Evolutionary conservation across 306 rosid genomes (phyloP).

Genomic region (Psophocarpus tetragonolobus): DNA sequence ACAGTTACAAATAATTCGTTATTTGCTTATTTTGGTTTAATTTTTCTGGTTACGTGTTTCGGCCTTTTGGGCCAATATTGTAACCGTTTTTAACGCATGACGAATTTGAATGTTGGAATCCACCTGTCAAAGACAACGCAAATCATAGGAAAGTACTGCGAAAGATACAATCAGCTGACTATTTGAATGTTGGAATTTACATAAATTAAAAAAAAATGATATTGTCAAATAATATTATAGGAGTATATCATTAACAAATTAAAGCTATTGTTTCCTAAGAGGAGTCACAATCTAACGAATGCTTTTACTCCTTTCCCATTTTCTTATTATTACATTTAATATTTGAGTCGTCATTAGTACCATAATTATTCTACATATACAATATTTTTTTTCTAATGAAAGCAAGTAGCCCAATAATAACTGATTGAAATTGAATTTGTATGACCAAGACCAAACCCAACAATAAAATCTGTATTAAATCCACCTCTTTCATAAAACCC

Average conservation of each 20-base stretch:
- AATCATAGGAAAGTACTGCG: conserved; percentile 27
- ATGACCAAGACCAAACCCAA: conserved; percentile 35
- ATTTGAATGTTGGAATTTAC: background rate
- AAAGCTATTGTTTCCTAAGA: conserved; percentile 49
- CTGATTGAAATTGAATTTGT: conserved; percentile 41
- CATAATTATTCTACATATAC: background rate
- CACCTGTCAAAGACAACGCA: conserved; percentile 15
- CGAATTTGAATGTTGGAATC: conserved; percentile 22
- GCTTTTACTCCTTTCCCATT: conserved; percentile 27
- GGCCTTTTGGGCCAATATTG: background rate
- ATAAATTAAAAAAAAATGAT: background rate
- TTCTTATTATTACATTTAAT: conserved; percentile 12
- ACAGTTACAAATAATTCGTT: background rate
- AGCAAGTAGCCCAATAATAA: conserved; percentile 33
- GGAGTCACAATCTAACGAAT: conserved; percentile 58
- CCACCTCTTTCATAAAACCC: conserved; percentile 39
- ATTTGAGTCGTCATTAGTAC: conserved; percentile 1
- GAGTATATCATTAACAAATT: conserved; percentile 27
- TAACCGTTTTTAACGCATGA: background rate
- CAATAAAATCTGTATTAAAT: conserved; percentile 45
- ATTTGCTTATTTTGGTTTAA: background rate
- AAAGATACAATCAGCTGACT: conserved; percentile 13
- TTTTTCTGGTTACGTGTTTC: background rate
- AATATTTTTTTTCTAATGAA: conserved; percentile 17
- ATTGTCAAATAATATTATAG: conserved; percentile 31